phyloP scores from a whole-genome alignment of 441 rosid species.

The Flueggea neowawraea region DNA sequence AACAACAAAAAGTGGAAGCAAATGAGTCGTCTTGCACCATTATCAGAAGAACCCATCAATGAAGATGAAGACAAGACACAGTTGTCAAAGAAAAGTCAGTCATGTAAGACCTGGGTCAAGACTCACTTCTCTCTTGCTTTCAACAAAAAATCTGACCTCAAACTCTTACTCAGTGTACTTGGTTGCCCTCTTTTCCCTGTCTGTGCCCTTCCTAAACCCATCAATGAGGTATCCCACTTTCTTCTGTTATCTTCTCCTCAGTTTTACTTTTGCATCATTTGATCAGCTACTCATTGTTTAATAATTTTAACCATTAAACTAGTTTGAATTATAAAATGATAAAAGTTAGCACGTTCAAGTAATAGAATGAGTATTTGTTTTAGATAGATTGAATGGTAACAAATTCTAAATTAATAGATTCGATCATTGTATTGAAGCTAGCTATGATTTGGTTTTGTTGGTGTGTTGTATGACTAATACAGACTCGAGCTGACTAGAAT shows the following conservation, averaged over 20 bases:
- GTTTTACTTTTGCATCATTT: neutral
- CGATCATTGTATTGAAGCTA: no score
- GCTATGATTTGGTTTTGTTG: no score
- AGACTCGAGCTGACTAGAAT: no score
- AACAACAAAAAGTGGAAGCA: neutral
- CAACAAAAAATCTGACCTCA: slow-evolving; percentile 55
- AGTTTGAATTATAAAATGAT: no score
- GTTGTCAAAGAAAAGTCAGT: slow-evolving; percentile 30
- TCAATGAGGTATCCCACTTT: slow-evolving; percentile 37
- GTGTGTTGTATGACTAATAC: no score
- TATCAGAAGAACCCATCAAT: slow-evolving; percentile 72
- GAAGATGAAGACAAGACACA: slow-evolving; percentile 33
- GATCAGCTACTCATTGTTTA: neutral
- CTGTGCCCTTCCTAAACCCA: slow-evolving; percentile 39
- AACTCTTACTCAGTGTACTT: slow-evolving; percentile 68
- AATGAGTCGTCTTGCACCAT: slow-evolving; percentile 69
- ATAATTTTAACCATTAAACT: no score
- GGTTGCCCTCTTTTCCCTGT: slow-evolving; percentile 90
- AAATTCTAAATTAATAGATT: no score
- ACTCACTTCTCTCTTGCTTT: slow-evolving; percentile 43
- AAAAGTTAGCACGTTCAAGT: no score
- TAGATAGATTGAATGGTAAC: neutral
- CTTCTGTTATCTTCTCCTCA: no score
- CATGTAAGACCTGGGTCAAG: slow-evolving; percentile 78
- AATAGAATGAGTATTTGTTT: no score